Evolutionary conservation across 1,139 yeast species (phyloP), one percentile per base, ranked within the genome.

Genomic region (Taphrina sp.): DNA sequence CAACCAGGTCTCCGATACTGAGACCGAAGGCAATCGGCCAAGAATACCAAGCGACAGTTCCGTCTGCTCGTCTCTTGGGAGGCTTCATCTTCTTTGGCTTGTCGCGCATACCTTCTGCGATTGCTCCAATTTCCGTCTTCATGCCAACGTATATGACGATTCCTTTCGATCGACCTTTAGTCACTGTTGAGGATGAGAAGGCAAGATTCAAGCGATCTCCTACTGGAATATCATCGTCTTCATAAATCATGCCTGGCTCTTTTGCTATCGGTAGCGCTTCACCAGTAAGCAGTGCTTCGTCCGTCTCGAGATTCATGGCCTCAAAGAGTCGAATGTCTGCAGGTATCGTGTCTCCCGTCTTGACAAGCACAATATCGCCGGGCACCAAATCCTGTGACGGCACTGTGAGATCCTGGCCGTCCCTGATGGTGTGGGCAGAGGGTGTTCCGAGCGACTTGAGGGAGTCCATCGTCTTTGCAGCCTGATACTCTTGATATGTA

Each of bases 401-500:
- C 36, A 85, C 74, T 1, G 82, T 79, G 23, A 69, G 65, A 61
- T 81, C 83, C 31, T 73, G 73, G 43, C 88, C 89, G 63, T 80
- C 74, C 68, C 95, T 76, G 54, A 81, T 74, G 10, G 81, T 88
- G 53, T 78, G 73, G 0, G 94, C 92, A 2, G 85, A 77, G 12
- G 94, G 90, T 1, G 90, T 81, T 53, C 85, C 78, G 58, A 85
- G 75, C 2, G 82, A 76, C 60, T 81, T 75, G 56, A 85, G 76
- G 0, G 90, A 81, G 31, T 84, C 87, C 89, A 85, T 85, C 1
- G 94, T 85, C 67, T 83, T 80, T 63, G 85, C 92, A 1, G 94
- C 94, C 60, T 80, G 79, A 62, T 74, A 73, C 66, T 83, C 89
- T 68, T 85, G 94, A 61, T 79, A 69, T 56, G 83, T 79, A 1